A percentile compares a stretch with the other conserved stretches of the same genome.
These are phyloP conservation scores for Trichaptum fuscoviolaceum DNA, from an alignment of 768 basidiomycete genomes.

Conservation along the genomic window DNA sequence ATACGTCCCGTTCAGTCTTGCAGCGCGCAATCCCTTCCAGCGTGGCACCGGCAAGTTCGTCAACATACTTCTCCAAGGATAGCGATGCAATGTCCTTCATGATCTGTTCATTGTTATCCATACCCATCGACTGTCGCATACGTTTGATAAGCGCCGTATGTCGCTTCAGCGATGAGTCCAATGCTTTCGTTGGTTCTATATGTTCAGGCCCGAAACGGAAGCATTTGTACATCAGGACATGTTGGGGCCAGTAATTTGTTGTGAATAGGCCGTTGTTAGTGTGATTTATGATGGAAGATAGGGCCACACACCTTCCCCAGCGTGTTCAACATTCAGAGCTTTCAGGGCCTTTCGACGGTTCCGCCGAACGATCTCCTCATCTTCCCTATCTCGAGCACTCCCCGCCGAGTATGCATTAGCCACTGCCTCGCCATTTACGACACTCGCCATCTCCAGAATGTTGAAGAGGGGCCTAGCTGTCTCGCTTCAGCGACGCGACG, in stretches of 20 bases:
- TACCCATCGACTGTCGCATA: conserved; percentile 78
- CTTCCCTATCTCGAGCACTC: not conserved
- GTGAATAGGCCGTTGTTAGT: not conserved
- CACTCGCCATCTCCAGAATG: not conserved
- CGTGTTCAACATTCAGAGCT: not conserved
- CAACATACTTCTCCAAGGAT: conserved; percentile 91
- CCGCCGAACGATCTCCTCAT: conserved; percentile 2
- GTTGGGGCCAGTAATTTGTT: not conserved
- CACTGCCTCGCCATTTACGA: not conserved
- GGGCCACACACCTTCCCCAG: conserved; percentile 1
- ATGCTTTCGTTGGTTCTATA: conserved; percentile 58
- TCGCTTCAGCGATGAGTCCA: conserved; percentile 93
- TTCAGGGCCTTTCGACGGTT: conserved; percentile 2
- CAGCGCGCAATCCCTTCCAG: conserved; percentile 83
- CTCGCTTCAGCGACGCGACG: not conserved
- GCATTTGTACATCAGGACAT: not conserved
- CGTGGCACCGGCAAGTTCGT: conserved; percentile 85
- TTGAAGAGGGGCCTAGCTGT: not conserved
- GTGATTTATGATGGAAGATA: not conserved
- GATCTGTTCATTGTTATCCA: conserved; percentile 79
- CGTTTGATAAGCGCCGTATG: conserved; percentile 96
- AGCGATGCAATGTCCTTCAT: conserved; percentile 89
- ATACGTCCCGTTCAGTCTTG: conserved; percentile 89
- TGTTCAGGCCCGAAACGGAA: not conserved
- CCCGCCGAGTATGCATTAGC: not conserved